Conservation (phyloP, 2,329 filamentous ascomycete species). For the Nemania abortiva region DNA sequence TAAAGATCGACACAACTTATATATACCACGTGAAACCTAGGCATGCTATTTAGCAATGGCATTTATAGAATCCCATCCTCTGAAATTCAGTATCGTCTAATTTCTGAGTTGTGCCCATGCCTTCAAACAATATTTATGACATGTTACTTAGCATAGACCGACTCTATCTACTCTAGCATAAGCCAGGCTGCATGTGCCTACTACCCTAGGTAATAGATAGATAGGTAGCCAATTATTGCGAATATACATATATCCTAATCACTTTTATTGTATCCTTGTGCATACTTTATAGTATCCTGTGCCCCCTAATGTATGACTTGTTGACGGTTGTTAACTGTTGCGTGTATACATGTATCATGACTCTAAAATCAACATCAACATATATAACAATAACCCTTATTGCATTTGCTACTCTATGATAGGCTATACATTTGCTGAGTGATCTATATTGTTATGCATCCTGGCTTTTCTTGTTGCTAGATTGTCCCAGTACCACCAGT, state of each 20-base stretch:
- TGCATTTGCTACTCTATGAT: not conserved
- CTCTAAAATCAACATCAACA: not conserved
- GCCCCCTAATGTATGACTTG: not conserved
- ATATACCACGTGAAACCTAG: constrained; percentile 20
- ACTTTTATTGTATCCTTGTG: not conserved
- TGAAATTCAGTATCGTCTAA: not conserved
- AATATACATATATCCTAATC: not conserved
- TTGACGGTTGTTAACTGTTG: not conserved
- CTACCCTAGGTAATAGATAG: not conserved
- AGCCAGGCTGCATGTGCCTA: not conserved
- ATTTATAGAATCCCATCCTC: constrained; percentile 33
- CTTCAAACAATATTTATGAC: not conserved
- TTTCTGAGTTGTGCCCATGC: not conserved
- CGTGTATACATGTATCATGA: not conserved
- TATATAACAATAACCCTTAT: not conserved
- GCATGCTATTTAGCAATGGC: constrained; percentile 35
- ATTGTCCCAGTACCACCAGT: not conserved
- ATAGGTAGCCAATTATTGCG: not conserved
- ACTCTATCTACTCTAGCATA: not conserved
- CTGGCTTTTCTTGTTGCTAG: not conserved
- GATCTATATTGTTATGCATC: not conserved
- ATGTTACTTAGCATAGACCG: no score
- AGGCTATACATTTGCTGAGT: not conserved
- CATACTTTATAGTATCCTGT: not conserved
- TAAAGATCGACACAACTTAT: constrained; percentile 25